phyloP scores from a whole-genome alignment of 169 alveolate genomes.

The Eimeria maxima region DNA sequence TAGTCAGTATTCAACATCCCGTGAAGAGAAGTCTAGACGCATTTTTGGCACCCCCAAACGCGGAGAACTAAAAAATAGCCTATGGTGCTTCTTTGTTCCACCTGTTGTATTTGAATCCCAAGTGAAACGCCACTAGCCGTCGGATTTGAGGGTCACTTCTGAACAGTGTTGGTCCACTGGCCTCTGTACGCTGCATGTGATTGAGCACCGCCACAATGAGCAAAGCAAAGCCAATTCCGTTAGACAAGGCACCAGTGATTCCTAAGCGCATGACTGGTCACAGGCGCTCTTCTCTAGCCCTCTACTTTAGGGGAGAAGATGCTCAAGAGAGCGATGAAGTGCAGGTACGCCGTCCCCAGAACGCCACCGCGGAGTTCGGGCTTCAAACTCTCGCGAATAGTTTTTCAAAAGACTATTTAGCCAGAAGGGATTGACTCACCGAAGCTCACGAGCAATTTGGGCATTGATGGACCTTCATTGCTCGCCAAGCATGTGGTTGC shows the following conservation, averaged over 20 bases:
- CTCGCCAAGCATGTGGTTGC: neutral
- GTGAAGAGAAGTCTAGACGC: neutral
- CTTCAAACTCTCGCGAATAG: neutral
- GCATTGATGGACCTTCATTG: neutral
- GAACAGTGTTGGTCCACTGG: constrained; percentile 14
- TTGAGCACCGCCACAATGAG: constrained; percentile 41
- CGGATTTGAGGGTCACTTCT: neutral
- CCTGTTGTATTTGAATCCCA: neutral
- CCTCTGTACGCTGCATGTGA: neutral
- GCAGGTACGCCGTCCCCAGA: constrained; percentile 16
- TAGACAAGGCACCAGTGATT: constrained; percentile 45
- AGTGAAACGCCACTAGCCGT: neutral
- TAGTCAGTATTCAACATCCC: neutral
- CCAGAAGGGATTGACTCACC: neutral
- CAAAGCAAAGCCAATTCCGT: constrained; percentile 49
- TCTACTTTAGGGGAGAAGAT: constrained; percentile 66
- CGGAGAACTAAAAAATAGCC: neutral
- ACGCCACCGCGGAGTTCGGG: neutral
- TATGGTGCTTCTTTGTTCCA: no score
- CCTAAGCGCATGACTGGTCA: constrained; percentile 67
- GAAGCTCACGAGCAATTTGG: neutral
- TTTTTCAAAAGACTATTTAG: neutral
- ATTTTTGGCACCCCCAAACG: neutral
- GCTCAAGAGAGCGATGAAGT: constrained; percentile 60
- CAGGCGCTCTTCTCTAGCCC: constrained; percentile 55